A percentile compares a stretch with the other conserved stretches of the same genome.
phyloP scores from a whole-genome alignment of 164 flowering plant genomes.

The Protea cynaroides region DNA sequence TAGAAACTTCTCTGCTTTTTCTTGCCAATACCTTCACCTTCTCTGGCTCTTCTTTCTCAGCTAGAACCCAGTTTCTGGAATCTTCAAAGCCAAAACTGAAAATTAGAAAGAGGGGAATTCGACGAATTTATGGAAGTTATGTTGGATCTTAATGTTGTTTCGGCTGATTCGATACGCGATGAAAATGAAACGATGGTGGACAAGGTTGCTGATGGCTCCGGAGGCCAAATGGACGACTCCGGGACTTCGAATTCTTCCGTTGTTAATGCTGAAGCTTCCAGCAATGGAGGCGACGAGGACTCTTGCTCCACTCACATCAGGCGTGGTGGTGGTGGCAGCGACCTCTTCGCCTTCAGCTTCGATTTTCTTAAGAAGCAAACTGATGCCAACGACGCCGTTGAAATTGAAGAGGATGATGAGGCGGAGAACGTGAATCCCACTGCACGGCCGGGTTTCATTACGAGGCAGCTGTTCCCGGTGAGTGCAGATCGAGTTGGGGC shows the following conservation, averaged over 20 bases:
- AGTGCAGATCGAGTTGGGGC: constrained; percentile 5
- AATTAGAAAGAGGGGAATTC: not conserved
- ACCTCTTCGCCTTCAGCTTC: constrained; percentile 28
- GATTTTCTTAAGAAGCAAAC: constrained; percentile 29
- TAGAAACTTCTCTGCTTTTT: constrained; percentile 11
- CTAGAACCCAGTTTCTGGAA: not conserved
- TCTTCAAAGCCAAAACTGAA: not conserved
- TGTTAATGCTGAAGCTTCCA: constrained; percentile 51
- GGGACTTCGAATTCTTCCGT: constrained; percentile 61
- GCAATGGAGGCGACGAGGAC: constrained; percentile 43
- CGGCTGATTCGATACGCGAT: constrained; percentile 8
- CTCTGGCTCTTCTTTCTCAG: constrained; percentile 12
- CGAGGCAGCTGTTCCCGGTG: constrained; percentile 46
- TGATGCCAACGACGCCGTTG: not conserved
- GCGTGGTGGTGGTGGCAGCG: constrained; percentile 9
- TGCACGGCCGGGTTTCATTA: constrained; percentile 18
- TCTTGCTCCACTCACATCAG: constrained; percentile 28
- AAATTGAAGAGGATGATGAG: constrained; percentile 5
- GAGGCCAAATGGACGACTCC: constrained; percentile 44
- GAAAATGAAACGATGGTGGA: constrained; percentile 4
- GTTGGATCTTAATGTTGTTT: constrained; percentile 41
- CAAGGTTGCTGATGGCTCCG: constrained; percentile 25
- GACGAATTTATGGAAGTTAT: constrained; percentile 12
- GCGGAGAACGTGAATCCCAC: not conserved
- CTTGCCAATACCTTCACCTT: constrained; percentile 3